Base-by-base conservation (phyloP, 2,329 filamentous ascomycete species). In the Colletotrichum brevisporum region DNA sequence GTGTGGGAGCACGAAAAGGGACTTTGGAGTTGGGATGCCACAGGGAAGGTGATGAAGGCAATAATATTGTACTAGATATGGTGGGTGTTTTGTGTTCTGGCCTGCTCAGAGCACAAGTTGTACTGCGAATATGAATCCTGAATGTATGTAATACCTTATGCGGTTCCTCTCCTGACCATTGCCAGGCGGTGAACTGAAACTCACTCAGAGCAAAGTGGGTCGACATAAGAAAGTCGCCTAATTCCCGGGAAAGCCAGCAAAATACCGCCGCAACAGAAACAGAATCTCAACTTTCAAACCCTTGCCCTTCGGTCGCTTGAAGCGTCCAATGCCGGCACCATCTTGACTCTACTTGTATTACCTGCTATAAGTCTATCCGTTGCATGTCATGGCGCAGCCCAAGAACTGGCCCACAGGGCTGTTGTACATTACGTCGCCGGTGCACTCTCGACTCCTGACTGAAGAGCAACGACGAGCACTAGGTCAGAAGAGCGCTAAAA, bases 391-490 rank as follows among this genome's bases (percentile, higher is more conserved):
- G 61, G 18, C 55, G 27, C 64, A 75, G 26, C 88, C 88, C 2
- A 86, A 84, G 71, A 89, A 90, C 77, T 91, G 90, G 90, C 88
- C 89, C 0, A 45, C 79, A 4, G 60, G 79, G 10, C 72, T 90
- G 2, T 80, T 83, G 2, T 91, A 90, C 74, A 83, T 91, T 55
- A 81, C 78, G 2, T 73, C 78, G 3, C 87, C 89, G 2, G 75
- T 79, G 3, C 84, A 87, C 76, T 84, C 84, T 31, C 81, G 81
- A 48, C 78, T 82, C 69, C 75, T 89, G 43, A 80, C 80, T 6
- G 75, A 78, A 16, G 18, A 74, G 1, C 86, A 89, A 61, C 76
- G 81, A 13, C 71, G 76, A 21, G 72, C 77, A 27, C 77, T 87
- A 45, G 36, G 80, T 78, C 62, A 79, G 39, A 71, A 67, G 16